These are phyloP conservation scores for Hypoxylon sp. DNA, from an alignment of 2,329 filamentous ascomycete species.

Conservation along the genomic window DNA sequence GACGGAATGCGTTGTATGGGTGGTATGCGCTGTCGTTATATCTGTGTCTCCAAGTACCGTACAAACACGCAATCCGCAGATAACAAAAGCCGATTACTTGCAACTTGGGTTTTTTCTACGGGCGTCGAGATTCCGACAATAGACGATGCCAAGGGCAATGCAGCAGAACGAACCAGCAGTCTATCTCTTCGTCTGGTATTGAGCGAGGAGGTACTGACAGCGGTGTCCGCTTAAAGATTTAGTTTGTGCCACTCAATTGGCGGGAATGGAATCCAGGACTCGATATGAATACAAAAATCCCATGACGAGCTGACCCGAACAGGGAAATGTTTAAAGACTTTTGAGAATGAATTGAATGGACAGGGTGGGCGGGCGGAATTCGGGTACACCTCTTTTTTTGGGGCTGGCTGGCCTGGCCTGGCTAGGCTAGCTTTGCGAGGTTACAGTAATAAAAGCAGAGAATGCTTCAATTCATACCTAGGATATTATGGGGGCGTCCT, in stretches of 20 bases:
- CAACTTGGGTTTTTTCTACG: slow-evolving; percentile 28
- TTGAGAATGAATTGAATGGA: slow-evolving; percentile 42
- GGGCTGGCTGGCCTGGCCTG: slow-evolving; percentile 43
- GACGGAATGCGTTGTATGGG: slow-evolving; percentile 37
- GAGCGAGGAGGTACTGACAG: slow-evolving; percentile 21
- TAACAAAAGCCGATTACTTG: slow-evolving; percentile 35
- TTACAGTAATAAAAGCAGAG: slow-evolving; percentile 42
- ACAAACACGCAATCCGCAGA: slow-evolving; percentile 40
- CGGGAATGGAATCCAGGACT: slow-evolving; percentile 38
- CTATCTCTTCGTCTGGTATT: slow-evolving; percentile 17
- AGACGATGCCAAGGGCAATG: slow-evolving; percentile 34
- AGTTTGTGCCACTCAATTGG: slow-evolving; percentile 46
- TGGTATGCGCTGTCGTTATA: slow-evolving; percentile 39
- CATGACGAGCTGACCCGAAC: slow-evolving; percentile 44
- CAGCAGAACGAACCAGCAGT: slow-evolving; percentile 22
- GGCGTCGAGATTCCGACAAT: slow-evolving; percentile 37
- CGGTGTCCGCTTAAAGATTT: slow-evolving; percentile 37
- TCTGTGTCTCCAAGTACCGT: slow-evolving; percentile 33
- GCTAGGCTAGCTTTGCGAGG: slow-evolving; percentile 42
- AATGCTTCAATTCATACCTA: slow-evolving; percentile 39
- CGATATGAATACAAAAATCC: slow-evolving; percentile 43
- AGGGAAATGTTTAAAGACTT: slow-evolving; percentile 42
- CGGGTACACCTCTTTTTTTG: slow-evolving; percentile 40
- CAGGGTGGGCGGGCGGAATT: slow-evolving; percentile 39
- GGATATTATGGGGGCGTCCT: slow-evolving; percentile 37